A percentile compares a stretch with the other conserved stretches of the same genome.
Conservation (phyloP, 345 rosid genomes). For the Acer saccharum region DNA sequence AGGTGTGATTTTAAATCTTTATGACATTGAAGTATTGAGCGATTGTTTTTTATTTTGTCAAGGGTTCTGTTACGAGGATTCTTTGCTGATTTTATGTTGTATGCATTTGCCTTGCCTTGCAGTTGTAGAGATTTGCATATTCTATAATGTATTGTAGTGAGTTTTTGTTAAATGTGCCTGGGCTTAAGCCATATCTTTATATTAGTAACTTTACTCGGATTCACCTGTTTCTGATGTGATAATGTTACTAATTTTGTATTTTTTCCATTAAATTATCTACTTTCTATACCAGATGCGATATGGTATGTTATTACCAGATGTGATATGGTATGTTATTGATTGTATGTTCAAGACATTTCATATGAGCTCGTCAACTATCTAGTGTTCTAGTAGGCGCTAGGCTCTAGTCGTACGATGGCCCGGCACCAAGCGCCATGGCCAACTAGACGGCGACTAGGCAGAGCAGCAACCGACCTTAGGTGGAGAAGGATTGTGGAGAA, state of each 20-base stretch:
- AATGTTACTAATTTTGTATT: neutral
- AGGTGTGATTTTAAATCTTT: conserved; percentile 51
- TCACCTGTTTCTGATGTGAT: neutral
- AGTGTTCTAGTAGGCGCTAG: no score
- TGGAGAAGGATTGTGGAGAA: no score
- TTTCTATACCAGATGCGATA: neutral
- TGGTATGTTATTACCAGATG: neutral
- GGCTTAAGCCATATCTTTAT: neutral
- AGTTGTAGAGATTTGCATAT: neutral
- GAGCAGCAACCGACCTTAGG: no score
- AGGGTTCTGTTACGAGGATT: neutral
- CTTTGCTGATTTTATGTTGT: neutral
- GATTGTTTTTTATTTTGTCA: neutral
- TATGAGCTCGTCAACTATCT: neutral
- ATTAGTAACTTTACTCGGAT: neutral
- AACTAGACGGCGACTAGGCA: no score
- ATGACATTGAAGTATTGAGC: neutral
- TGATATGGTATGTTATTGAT: neutral
- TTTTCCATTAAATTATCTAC: neutral
- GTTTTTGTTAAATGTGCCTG: neutral
- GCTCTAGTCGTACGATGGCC: no score
- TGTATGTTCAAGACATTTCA: neutral
- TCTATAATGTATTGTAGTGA: neutral
- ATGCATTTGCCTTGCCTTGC: neutral
- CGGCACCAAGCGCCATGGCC: no score